Base-by-base conservation (phyloP, 2,329 filamentous ascomycete species). In the Ploettnerulaceae sp. region DNA sequence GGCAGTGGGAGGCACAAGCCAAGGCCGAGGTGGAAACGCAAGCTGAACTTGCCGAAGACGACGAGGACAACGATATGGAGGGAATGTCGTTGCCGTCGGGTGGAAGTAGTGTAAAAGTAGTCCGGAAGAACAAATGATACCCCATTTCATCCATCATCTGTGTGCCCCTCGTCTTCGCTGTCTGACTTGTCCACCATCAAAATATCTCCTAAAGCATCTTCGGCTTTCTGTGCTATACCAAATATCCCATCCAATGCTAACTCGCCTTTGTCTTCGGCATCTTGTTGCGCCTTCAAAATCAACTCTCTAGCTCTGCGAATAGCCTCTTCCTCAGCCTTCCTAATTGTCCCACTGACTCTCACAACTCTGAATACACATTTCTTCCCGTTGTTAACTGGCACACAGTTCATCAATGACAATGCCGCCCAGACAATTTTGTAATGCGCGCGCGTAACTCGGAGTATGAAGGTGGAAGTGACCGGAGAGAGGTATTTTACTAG, bases 401-500 rank as follows among this genome's bases (percentile, higher is more conserved):
- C 70, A 12, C 69, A 74, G 17, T 82, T 82, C 72, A 93, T 84
- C 57, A 89, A 86, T 0, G 88, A 87, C 43, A 98, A 70, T 0
- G 89, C 87, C 0, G 89, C 83, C 93, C 93, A 98, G 4, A 95
- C 82, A 52, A 96, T 77, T 36, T 88, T 79, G 64, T 90, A 94
- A 56, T 95, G 83, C 12, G 82, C 81, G 47, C 93, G 82, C 3
- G 87, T 81, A 54, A 90, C 88, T 53, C 86, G 81, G 29, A 98
- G 73, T 50, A 98, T 98, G 45, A 91, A 89, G 1, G 91, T 98
- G 5, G 88, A 95, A 0, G 93, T 98, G n/a, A 89, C 86, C 3
- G 82, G 74, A 1, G 89, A 95, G 41, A 94, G 75, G 66, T 98
- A 98, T 72, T 95, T 95, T 43, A 98, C 88, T 47, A 9, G 15